Percentiles rank a stretch among this genome's conserved stretches.
Conservation (phyloP, 2,329 filamentous ascomycete species). For the Corynespora cassiicola region DNA sequence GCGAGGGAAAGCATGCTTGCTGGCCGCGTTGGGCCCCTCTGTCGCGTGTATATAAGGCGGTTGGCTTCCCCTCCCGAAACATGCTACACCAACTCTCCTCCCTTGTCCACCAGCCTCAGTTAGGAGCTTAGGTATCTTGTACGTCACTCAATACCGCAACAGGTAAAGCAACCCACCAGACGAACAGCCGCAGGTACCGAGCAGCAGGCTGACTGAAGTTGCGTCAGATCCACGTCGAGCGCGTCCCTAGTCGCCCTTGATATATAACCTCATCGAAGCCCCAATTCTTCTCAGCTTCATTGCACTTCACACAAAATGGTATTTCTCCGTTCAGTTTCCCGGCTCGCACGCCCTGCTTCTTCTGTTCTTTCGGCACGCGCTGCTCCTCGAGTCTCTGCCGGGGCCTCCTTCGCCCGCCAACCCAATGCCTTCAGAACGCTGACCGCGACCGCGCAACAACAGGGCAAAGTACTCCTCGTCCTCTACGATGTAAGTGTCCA, state of each 20-base stretch:
- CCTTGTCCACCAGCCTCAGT: conserved; percentile 19
- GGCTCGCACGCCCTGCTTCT: conserved; percentile 62
- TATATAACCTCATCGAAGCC: conserved; percentile 29
- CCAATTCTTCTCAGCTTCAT: conserved; percentile 20
- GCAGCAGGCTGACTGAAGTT: conserved; percentile 29
- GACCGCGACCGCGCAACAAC: conserved; percentile 69
- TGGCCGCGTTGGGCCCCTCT: conserved; percentile 19
- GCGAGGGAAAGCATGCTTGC: conserved; percentile 24
- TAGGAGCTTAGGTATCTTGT: conserved; percentile 10
- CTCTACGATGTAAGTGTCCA: conserved; percentile 79
- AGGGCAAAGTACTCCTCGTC: conserved; percentile 96
- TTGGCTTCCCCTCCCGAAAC: conserved; percentile 30
- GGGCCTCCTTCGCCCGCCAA: conserved; percentile 52
- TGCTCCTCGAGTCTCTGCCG: conserved; percentile 46
- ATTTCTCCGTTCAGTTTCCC: conserved; percentile 69
- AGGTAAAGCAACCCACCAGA: conserved; percentile 32
- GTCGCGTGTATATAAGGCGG: conserved; percentile 36
- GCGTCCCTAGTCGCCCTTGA: conserved; percentile 19
- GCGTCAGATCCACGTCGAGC: conserved; percentile 35
- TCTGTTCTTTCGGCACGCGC: conserved; percentile 57
- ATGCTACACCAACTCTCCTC: conserved; percentile 19
- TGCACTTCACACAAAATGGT: conserved; percentile 54
- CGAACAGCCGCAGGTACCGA: conserved; percentile 19
- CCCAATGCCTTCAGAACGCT: conserved; percentile 65
- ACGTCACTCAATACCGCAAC: conserved; percentile 31